Percentiles rank a stretch among this genome's conserved stretches.
phyloP scores from a whole-genome alignment of 1,284 basidiomycete genomes.

The Ceratobasidium sp. region DNA sequence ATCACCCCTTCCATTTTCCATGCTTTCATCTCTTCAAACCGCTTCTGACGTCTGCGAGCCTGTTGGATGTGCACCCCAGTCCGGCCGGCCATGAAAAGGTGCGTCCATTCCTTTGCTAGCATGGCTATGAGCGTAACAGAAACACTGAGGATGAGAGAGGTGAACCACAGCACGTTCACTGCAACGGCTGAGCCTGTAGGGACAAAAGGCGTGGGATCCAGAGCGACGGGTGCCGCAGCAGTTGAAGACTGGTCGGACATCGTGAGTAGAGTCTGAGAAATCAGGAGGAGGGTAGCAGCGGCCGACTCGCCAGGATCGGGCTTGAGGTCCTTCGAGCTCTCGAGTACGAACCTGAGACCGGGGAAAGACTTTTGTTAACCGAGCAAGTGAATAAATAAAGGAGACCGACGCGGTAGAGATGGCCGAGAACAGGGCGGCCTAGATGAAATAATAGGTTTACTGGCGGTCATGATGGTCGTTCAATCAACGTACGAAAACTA shows the following conservation, averaged over 20 bases:
- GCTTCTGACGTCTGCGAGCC: constrained; percentile 2
- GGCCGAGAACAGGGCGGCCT: constrained; percentile 19
- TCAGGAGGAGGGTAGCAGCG: background rate
- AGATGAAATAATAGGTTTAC: background rate
- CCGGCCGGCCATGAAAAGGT: constrained; percentile 19
- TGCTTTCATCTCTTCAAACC: background rate
- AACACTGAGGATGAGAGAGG: constrained; percentile 27
- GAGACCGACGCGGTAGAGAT: constrained; percentile 5
- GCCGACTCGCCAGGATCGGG: constrained; percentile 5
- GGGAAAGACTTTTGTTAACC: background rate
- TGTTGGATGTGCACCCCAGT: background rate
- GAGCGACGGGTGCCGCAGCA: background rate
- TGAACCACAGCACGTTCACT: constrained; percentile 11
- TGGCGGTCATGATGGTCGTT: no score
- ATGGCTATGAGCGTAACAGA: constrained; percentile 15
- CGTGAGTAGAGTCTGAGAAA: background rate
- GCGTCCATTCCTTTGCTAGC: constrained; percentile 29
- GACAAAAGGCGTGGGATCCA: background rate
- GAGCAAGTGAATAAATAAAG: background rate
- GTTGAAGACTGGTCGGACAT: no score
- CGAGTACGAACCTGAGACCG: constrained; percentile 8
- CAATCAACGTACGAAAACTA: no score
- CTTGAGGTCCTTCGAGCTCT: constrained; percentile 13
- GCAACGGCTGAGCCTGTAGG: background rate
- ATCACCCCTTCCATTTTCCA: constrained; percentile 10